Percentiles rank a stretch among this genome's conserved stretches.
Evolutionary conservation across 2,329 filamentous ascomycete genomes (phyloP).

Genomic region (Fusarium verrucosum): DNA sequence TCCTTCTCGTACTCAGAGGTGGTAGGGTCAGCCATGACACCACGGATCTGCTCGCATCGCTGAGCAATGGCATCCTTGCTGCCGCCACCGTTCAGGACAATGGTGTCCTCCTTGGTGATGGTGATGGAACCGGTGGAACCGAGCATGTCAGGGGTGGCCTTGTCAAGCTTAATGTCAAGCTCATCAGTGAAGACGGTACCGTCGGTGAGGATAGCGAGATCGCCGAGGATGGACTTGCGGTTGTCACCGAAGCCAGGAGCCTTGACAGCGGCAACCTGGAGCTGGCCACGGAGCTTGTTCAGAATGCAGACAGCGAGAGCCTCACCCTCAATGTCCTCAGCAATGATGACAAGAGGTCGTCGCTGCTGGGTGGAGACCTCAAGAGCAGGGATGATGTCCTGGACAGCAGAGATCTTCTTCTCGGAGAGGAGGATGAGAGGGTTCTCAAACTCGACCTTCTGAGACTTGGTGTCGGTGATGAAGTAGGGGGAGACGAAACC

Average conservation of each 20-base stretch:
- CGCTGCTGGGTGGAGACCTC: conserved; percentile 96
- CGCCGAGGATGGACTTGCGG: conserved; percentile 99
- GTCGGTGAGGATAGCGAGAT: conserved; percentile 95
- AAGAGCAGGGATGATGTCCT: conserved; percentile 98
- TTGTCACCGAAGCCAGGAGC: conserved; percentile 99
- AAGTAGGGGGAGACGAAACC: conserved; percentile 99
- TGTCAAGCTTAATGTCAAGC: conserved; percentile 99
- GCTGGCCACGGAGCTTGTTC: conserved; percentile 99
- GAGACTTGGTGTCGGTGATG: conserved; percentile 98
- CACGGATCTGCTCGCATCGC: conserved; percentile 98
- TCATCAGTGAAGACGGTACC: conserved; percentile 98
- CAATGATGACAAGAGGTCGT: conserved; percentile 96
- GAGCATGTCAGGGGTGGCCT: conserved; percentile 94
- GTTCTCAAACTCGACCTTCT: conserved; percentile 99
- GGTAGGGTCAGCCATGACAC: conserved; percentile 90
- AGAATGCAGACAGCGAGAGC: conserved; percentile 98
- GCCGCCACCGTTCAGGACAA: conserved; percentile 96
- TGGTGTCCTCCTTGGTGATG: conserved; percentile 99
- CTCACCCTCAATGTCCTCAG: conserved; percentile 98
- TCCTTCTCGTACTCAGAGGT: conserved; percentile 99
- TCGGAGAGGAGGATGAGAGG: conserved; percentile 97
- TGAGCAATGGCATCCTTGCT: conserved; percentile 92
- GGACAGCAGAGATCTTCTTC: conserved; percentile 99
- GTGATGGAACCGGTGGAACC: conserved; percentile 98
- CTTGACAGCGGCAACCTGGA: conserved; percentile 98